Evolutionary conservation across 805 yeast species (phyloP), one percentile per base, ranked within the genome.

Genomic region (Jamesozyma rosinii): DNA sequence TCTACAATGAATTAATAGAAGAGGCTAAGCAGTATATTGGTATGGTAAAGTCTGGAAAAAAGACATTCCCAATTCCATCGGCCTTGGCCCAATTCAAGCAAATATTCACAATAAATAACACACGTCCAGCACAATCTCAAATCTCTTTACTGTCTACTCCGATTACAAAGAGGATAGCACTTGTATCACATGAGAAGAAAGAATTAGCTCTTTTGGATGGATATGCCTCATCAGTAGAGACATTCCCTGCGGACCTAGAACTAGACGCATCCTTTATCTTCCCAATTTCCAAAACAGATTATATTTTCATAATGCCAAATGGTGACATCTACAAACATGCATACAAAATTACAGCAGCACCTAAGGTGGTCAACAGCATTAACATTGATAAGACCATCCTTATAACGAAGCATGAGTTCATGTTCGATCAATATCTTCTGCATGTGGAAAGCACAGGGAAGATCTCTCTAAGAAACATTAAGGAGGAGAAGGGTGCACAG

Each of bases 401-500:
- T 13, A 42, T 52, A 43, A 43, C 40, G 3, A 26, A 44, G 6
- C 52, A 53, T 37, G 44, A 44, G 14, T 31, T 40, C n/a, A 41
- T 53, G 10, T 43, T 45, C 19, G 44, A 43, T 9, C 50, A 51
- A 10, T 41, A 46, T 36, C 43, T 50, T 34, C 17, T 51, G 10
- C 43, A 48, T 44, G 57, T 48, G 17, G 49, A 48, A 33, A 42
- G 43, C 2, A 35, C 37, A 13, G 61, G 61, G 11, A 44, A 43
- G 11, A 37, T 51, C 4, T 6, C 26, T 3, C 20, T 4, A 3
- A 6, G 6, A 19, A 18, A 19, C 20, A n/a, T 20, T 19, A 34
- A 34, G 18, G 26, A 34, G 5, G 34, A 31, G 8, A 30, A 30
- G 5, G 33, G 14, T 30, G 13, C 33, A n/a, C 29, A 24, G 11